These are phyloP conservation scores for Phytopythium ostracodes DNA, from an alignment of 352 stramenopile species.

Conservation along the genomic window DNA sequence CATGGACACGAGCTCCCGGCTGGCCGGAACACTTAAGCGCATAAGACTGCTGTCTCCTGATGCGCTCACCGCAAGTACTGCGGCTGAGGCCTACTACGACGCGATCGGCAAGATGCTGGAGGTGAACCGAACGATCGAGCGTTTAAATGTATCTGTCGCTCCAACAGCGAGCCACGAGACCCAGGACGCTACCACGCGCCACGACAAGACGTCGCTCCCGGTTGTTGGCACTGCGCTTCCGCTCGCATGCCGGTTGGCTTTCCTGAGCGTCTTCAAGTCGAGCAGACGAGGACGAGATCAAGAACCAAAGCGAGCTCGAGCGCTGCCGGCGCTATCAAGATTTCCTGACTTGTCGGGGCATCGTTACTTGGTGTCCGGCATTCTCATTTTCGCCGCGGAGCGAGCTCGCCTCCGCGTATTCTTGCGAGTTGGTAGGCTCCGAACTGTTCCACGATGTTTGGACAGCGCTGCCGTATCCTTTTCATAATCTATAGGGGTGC, in stretches of 20 bases:
- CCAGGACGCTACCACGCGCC: no score
- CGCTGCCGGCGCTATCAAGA: no score
- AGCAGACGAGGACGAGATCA: neutral
- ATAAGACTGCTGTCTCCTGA: no score
- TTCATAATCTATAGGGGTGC: no score
- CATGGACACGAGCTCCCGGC: neutral
- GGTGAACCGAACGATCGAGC: neutral
- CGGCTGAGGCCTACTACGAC: neutral
- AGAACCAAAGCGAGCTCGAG: no score
- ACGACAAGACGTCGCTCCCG: neutral
- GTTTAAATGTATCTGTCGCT: neutral
- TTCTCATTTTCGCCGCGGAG: neutral
- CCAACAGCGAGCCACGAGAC: neutral
- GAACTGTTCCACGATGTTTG: no score
- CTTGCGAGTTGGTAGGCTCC: no score
- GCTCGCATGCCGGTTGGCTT: neutral
- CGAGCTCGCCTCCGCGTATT: no score
- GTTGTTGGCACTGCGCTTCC: neutral
- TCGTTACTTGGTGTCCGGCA: neutral
- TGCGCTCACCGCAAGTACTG: no score
- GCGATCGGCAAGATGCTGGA: neutral
- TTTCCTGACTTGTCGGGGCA: neutral
- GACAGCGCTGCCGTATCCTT: no score
- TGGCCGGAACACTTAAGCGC: neutral
- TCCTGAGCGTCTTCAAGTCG: neutral